These are phyloP conservation scores for Lantana camara DNA, from an alignment of 257 asterid genomes.

Conservation along the genomic window DNA sequence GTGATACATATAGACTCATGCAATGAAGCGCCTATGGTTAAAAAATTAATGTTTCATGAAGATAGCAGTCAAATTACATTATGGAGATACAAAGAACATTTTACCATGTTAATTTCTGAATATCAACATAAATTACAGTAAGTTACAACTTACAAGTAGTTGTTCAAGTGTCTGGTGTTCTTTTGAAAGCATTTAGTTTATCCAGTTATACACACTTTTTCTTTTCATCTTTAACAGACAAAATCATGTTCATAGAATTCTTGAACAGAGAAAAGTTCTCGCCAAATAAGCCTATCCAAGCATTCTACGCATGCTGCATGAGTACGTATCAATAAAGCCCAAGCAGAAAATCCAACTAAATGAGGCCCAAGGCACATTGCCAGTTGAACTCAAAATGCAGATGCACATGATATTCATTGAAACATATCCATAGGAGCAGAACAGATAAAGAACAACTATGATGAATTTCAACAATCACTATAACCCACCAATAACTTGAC, in stretches of 20 bases:
- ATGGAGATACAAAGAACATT: no score
- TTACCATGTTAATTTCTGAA: no score
- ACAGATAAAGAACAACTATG: not conserved
- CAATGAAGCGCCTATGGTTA: no score
- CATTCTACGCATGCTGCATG: not conserved
- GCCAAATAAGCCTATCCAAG: not conserved
- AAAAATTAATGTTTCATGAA: no score
- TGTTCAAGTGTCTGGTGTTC: not conserved
- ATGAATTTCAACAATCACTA: not conserved
- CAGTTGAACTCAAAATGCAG: not conserved
- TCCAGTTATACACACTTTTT: not conserved
- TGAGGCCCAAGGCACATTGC: slow-evolving; percentile 7
- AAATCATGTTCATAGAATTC: not conserved
- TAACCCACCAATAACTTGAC: not conserved
- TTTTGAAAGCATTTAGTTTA: slow-evolving; percentile 1
- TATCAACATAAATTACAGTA: no score
- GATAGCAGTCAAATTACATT: no score
- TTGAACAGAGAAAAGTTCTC: not conserved
- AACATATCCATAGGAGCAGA: not conserved
- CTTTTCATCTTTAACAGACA: not conserved
- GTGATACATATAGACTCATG: no score
- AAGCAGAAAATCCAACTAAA: not conserved
- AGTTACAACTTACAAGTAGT: not conserved
- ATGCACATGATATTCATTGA: not conserved
- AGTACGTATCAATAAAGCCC: not conserved